phyloP scores from a whole-genome alignment of 805 yeast genomes.

The Lipomyces yamanashiensis region DNA sequence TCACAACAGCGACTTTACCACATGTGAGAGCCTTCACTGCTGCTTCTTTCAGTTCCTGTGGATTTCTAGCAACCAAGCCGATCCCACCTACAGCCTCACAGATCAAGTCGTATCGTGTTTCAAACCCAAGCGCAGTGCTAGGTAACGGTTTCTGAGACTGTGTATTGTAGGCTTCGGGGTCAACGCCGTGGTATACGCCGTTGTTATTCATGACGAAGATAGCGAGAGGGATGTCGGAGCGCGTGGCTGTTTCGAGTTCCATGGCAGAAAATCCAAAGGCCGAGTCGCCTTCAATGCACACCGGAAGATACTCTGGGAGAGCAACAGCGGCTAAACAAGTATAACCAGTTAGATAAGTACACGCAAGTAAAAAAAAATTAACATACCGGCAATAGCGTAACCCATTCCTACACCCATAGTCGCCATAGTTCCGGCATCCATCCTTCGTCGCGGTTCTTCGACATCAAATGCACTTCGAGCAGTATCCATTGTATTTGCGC shows the following conservation, averaged over 20 bases:
- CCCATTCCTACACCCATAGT: slow-evolving; percentile 80
- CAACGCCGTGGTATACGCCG: slow-evolving; percentile 72
- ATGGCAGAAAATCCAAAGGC: slow-evolving; percentile 77
- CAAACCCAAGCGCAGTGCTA: slow-evolving; percentile 62
- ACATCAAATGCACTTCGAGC: slow-evolving; percentile 67
- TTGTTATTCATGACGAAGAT: slow-evolving; percentile 73
- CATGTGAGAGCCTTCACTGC: slow-evolving; percentile 47
- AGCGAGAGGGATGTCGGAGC: slow-evolving; percentile 58
- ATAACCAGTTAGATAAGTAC: neutral
- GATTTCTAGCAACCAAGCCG: slow-evolving; percentile 55
- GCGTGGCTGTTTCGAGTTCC: slow-evolving; percentile 71
- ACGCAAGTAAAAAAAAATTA: neutral
- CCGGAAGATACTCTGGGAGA: slow-evolving; percentile 48
- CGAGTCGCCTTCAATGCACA: slow-evolving; percentile 75
- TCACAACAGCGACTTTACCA: slow-evolving; percentile 54
- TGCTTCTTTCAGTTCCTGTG: slow-evolving; percentile 48
- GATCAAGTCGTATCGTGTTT: slow-evolving; percentile 61
- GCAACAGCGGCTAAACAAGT: slow-evolving; percentile 28
- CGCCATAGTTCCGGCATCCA: slow-evolving; percentile 78
- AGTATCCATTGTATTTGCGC: slow-evolving; percentile 79
- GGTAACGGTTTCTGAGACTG: slow-evolving; percentile 48
- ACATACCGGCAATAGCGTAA: slow-evolving; percentile 60
- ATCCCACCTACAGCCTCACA: slow-evolving; percentile 60
- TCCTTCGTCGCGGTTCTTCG: slow-evolving; percentile 55
- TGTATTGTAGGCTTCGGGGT: slow-evolving; percentile 42